Evolutionary conservation across 805 yeast species (phyloP).

Genomic region (Candida cerambycidarum): DNA sequence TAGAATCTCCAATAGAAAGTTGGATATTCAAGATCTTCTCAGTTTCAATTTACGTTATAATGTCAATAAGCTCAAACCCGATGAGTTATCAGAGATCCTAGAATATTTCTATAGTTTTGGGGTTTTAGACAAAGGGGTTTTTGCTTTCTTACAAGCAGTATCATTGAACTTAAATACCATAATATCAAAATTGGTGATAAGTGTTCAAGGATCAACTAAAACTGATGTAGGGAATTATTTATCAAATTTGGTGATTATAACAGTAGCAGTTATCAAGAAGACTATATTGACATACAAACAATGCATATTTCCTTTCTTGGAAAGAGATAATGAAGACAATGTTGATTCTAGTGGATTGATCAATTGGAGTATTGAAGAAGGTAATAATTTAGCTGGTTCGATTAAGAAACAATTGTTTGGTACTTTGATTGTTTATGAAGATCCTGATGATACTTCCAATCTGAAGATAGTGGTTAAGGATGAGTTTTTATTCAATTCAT

Average conservation of each 20-base stretch:
- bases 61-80: constrained; percentile 28
- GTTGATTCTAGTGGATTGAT: constrained; percentile 58
- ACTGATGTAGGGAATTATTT: constrained; percentile 43
- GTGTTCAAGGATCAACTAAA: constrained; percentile 43
- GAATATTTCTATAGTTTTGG: constrained; percentile 35
- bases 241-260: constrained; percentile 38
- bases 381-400: constrained; percentile 55
- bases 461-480: constrained; percentile 36
- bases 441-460: constrained; percentile 14
- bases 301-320: constrained; percentile 45
- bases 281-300: constrained; percentile 55
- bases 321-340: constrained; percentile 25
- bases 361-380: constrained; percentile 73
- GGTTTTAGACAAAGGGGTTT: constrained; percentile 36
- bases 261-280: constrained; percentile 47
- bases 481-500: constrained; percentile 45
- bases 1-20: constrained; percentile 39
- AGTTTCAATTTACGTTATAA: constrained; percentile 38
- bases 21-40: constrained; percentile 35
- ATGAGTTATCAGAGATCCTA: constrained; percentile 34
- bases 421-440: constrained; percentile 45
- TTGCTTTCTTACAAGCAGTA: constrained; percentile 34
- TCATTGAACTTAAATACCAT: constrained; percentile 30
- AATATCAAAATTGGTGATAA: constrained; percentile 34
- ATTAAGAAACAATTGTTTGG: constrained; percentile 70